A percentile compares a stretch with the other conserved stretches of the same genome.
Evolutionary conservation across 2,329 filamentous ascomycete genomes (phyloP).

Genomic region (Thelonectria rubi): DNA sequence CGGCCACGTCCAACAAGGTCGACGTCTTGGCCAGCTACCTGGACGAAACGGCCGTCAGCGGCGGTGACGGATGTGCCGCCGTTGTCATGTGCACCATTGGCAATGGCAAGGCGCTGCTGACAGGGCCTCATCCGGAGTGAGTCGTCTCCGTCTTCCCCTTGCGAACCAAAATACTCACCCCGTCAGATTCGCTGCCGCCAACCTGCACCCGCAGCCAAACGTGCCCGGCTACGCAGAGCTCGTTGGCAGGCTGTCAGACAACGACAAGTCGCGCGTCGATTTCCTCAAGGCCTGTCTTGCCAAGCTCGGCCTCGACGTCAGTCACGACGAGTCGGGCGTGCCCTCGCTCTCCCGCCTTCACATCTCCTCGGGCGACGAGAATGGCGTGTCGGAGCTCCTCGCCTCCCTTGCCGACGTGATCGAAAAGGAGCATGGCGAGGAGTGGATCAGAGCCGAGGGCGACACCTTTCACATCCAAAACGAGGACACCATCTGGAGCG

Average conservation of each 20-base stretch:
- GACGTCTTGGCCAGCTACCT: slow-evolving; percentile 85
- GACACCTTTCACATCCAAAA: slow-evolving; percentile 85
- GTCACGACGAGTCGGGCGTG: slow-evolving; percentile 71
- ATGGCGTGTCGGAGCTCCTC: slow-evolving; percentile 74
- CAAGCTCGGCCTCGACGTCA: slow-evolving; percentile 85
- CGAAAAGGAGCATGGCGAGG: slow-evolving; percentile 69
- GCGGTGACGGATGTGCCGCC: slow-evolving; percentile 77
- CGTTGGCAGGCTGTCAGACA: slow-evolving; percentile 71
- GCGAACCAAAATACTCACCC: not conserved
- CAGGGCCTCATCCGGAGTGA: slow-evolving; percentile 91
- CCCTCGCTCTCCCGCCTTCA: slow-evolving; percentile 85
- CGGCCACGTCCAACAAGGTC: slow-evolving; percentile 69
- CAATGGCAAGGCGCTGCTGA: slow-evolving; percentile 80
- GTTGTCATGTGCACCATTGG: slow-evolving; percentile 86
- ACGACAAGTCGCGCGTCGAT: slow-evolving; percentile 73
- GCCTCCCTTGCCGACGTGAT: slow-evolving; percentile 73
- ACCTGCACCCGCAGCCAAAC: slow-evolving; percentile 74
- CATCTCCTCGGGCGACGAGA: slow-evolving; percentile 74
- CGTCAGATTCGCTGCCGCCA: slow-evolving; percentile 79
- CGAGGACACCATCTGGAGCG: slow-evolving; percentile 66
- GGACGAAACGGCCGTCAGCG: slow-evolving; percentile 78
- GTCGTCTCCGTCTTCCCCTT: slow-evolving; percentile 18
- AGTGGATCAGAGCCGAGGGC: slow-evolving; percentile 80
- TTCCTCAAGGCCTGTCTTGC: slow-evolving; percentile 83
- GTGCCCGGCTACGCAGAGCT: slow-evolving; percentile 76